Percentiles rank a stretch among this genome's conserved stretches.
Conservation (phyloP, 305 asterid species). For the Fraxinus baroniana region DNA sequence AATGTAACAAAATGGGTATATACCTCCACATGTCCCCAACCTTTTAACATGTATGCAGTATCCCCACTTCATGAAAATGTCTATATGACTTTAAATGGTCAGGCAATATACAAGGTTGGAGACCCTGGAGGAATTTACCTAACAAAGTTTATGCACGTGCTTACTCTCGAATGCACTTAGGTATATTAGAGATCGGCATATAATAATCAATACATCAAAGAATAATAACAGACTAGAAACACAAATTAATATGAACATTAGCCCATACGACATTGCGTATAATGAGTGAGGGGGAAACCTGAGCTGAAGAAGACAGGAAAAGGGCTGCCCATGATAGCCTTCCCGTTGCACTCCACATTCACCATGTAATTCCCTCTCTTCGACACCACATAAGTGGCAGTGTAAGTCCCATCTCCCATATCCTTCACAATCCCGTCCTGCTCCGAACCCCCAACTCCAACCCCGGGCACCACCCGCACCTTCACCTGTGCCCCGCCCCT, state of each 20-base stretch:
- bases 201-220: neutral
- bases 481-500: constrained; percentile 78
- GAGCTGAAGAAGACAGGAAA: constrained; percentile 97
- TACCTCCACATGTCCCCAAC: neutral
- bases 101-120: neutral
- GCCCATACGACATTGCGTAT: neutral
- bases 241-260: neutral
- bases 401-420: constrained; percentile 84
- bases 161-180: neutral
- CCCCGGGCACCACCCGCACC: constrained; percentile 80
- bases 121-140: neutral
- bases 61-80: neutral
- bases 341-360: constrained; percentile 90
- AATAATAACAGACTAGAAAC: neutral
- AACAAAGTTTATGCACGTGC: neutral
- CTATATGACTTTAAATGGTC: neutral
- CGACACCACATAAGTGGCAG: constrained; percentile 82
- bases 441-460: constrained; percentile 84
- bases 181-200: neutral
- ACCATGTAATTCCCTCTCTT: constrained; percentile 97
- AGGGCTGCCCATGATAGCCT: constrained; percentile 96
- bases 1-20: neutral
- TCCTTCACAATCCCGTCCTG: constrained; percentile 93
- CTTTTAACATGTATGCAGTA: neutral
- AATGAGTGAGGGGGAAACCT: constrained; percentile 37